phyloP scores from a whole-genome alignment of 1,284 basidiomycete species.

The Heterobasidion annosum region DNA sequence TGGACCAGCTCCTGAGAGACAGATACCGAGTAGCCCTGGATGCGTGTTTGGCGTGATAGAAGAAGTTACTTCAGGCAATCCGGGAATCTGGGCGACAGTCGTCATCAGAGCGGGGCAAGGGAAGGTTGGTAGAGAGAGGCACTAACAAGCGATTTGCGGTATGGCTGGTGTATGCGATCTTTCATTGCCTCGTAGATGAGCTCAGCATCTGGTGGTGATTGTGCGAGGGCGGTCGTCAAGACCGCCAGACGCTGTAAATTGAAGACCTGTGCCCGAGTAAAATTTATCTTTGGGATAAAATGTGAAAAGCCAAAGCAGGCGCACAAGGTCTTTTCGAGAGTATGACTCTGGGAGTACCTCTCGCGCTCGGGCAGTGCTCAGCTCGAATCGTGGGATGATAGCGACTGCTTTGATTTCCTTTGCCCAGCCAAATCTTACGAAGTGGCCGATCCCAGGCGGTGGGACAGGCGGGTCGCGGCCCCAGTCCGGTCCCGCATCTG shows the following conservation, averaged over 20 bases:
- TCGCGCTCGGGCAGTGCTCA: slow-evolving; percentile 93
- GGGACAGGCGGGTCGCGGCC: slow-evolving; percentile 83
- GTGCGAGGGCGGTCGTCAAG: slow-evolving; percentile 90
- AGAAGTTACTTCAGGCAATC: slow-evolving; percentile 84
- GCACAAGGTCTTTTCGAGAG: slow-evolving; percentile 84
- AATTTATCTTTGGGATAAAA: neutral
- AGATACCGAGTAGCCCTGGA: slow-evolving; percentile 93
- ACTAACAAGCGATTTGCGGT: slow-evolving; percentile 78
- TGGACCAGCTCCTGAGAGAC: slow-evolving; percentile 95
- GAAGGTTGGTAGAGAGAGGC: neutral
- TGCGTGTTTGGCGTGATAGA: slow-evolving; percentile 83
- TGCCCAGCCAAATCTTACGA: slow-evolving; percentile 87
- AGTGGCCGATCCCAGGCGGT: slow-evolving; percentile 90
- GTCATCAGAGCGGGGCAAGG: neutral
- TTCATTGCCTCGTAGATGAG: slow-evolving; percentile 99
- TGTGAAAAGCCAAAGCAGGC: slow-evolving; percentile 16
- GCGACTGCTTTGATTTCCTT: slow-evolving; percentile 86
- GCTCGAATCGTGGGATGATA: slow-evolving; percentile 93
- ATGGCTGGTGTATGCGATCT: slow-evolving; percentile 96
- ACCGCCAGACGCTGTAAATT: slow-evolving; percentile 97
- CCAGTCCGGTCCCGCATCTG: slow-evolving; percentile 88
- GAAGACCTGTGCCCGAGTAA: slow-evolving; percentile 69
- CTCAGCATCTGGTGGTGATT: slow-evolving; percentile 85
- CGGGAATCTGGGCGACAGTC: slow-evolving; percentile 69
- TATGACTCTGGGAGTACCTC: slow-evolving; percentile 82